Base-by-base conservation (phyloP, 306 rosid species). In the Morella rubra region DNA sequence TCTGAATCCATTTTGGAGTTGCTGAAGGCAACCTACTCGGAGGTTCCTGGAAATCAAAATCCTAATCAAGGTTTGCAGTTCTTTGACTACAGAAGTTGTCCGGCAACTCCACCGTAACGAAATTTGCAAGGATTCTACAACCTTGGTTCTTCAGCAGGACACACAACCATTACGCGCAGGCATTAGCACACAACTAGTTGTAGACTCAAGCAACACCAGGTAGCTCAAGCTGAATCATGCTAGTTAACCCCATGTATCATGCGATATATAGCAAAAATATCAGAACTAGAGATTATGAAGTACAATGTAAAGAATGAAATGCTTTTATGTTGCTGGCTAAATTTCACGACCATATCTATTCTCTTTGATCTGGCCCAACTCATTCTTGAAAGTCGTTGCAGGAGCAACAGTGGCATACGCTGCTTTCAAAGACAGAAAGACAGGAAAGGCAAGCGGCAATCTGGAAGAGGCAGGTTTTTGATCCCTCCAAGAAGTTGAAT, bases 81-180 rank as follows among this genome's bases (percentile, higher is more conserved):
- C 22, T 7, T 6, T 14, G 73, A 83, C 72, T 93, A 93, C 75
- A 71, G 1, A 69, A 0, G 46, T 90, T 19, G 83, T 87, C 56
- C 11, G 80, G 18, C 27, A 4, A 27, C 89, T 93, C 53, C 45
- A 64, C 42, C 1, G 7, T 0, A 77, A 46, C 76, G 71, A 76
- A 3, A 61, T 85, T 69, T 71, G 4, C 71, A 85, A 71, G 84
- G 76, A 74, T 32, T 27, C 32, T 27, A 1, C 4, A 0, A 14
- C 15, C 15, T 20, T 16, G 15, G 7, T 12, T n/a, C 13, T 15
- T 16, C 58, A 24, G 42, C 60, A 49, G 46, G 46, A 60, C 0
- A 40, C 22, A 47, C 16, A 56, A 72, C 54, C 90, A 15, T 76
- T 85, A 3, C 44, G 8, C 32, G 88, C 81, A 7, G 24, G 90